A percentile compares a stretch with the other conserved stretches of the same genome.
These are phyloP conservation scores for Trichosanthes cucumerina DNA, from an alignment of 306 rosid genomes.

Conservation along the genomic window DNA sequence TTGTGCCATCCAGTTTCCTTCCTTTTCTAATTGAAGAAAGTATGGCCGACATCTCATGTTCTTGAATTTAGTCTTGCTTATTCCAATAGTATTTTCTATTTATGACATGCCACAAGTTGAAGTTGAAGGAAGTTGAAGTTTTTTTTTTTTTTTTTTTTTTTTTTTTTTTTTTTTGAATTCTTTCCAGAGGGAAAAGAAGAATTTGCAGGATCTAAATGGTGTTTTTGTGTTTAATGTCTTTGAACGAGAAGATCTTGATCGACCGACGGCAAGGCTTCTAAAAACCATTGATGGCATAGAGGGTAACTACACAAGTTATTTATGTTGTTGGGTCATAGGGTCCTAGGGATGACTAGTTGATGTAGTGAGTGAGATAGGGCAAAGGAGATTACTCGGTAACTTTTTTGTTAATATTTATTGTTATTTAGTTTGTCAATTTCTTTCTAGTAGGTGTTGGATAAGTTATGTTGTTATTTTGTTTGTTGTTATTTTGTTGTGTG, in stretches of 20 bases:
- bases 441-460: not conserved
- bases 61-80: not conserved
- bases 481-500: not conserved
- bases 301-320: slow-evolving; percentile 30
- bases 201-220: slow-evolving; percentile 64
- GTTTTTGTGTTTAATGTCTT: slow-evolving; percentile 61
- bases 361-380: not conserved
- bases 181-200: slow-evolving; percentile 71
- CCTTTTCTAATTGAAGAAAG: not conserved
- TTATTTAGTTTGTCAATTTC: not conserved
- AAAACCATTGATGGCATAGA: slow-evolving; percentile 55
- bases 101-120: not conserved
- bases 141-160: too few species aligned
- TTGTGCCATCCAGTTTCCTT: not conserved
- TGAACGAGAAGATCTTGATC: slow-evolving; percentile 71
- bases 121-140: not conserved
- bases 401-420: not conserved
- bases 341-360: not conserved
- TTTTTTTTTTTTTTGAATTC: slow-evolving; percentile 1
- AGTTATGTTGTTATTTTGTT: not conserved
- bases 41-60: not conserved
- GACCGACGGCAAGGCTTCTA: slow-evolving; percentile 81
- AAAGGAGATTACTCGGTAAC: not conserved
- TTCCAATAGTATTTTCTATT: not conserved
- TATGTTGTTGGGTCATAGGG: not conserved